Conservation (phyloP, 805 yeast genomes). For the Isabelozyma pseudorhagii region DNA sequence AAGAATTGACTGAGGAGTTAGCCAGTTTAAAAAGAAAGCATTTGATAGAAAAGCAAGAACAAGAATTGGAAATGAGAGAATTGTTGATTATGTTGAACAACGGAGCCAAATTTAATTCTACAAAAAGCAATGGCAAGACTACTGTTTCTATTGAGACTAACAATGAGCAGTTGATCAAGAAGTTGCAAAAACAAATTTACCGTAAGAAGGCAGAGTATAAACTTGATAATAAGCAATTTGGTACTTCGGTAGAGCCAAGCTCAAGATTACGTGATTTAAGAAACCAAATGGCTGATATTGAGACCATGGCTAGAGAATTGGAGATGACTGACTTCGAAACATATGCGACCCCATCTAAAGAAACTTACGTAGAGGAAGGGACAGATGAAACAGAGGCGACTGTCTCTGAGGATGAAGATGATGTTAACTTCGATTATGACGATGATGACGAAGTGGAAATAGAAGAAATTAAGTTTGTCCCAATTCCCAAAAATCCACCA, state of each 20-base stretch:
- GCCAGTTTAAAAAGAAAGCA: slow-evolving; percentile 60
- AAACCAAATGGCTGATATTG: slow-evolving; percentile 81
- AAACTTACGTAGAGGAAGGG: slow-evolving; percentile 14
- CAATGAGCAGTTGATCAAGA: slow-evolving; percentile 35
- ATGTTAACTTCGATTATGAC: slow-evolving; percentile 8
- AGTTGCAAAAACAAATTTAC: slow-evolving; percentile 44
- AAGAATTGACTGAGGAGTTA: slow-evolving; percentile 56
- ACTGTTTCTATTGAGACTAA: slow-evolving; percentile 33
- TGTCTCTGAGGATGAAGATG: background rate
- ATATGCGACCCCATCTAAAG: slow-evolving; percentile 15
- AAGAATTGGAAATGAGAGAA: slow-evolving; percentile 74
- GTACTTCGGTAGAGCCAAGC: slow-evolving; percentile 68
- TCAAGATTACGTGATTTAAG: slow-evolving; percentile 70
- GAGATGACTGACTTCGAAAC: slow-evolving; percentile 79
- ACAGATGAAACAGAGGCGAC: slow-evolving; percentile 1
- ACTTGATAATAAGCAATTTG: slow-evolving; percentile 44
- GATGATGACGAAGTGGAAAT: slow-evolving; percentile 17
- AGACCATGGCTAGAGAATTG: slow-evolving; percentile 77
- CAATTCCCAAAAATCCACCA: slow-evolving; percentile 29
- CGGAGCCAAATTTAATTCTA: slow-evolving; percentile 29
- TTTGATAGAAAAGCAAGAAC: slow-evolving; percentile 67
- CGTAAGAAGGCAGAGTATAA: slow-evolving; percentile 46
- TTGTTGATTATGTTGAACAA: slow-evolving; percentile 62
- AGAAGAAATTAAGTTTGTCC: slow-evolving; percentile 5
- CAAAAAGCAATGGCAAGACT: slow-evolving; percentile 30